Base-by-base conservation (phyloP, 2,329 filamentous ascomycete species). In the Tolypocladium ovalisporum region DNA sequence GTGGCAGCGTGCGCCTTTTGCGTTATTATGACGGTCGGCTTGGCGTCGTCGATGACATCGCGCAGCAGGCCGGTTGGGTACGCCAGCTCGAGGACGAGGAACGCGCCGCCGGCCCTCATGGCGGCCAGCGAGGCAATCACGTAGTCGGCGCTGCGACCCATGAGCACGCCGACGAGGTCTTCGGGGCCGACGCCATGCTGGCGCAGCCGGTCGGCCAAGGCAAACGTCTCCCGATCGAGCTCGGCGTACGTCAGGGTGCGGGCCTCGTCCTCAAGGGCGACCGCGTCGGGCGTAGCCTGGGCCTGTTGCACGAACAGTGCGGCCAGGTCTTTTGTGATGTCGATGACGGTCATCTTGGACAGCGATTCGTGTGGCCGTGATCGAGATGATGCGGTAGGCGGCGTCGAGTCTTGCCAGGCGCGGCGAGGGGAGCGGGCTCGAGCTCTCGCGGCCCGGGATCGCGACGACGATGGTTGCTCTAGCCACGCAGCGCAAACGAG, bases 91-190 rank as follows among this genome's bases (percentile, higher is more conserved):
- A 93, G 81, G 2, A 92, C 88, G 6, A 93, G 77, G 67, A 91
- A 93, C 1, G 89, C 89, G 56, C 89, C 89, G 55, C 88, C 89
- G 2, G 89, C 88, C 59, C 87, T 83, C 42, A 92, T 79, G n/a
- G 87, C 84, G 32, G 89, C 89, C 55, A 93, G 76, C 66, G 86
- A 90, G 19, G 88, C 85, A 70, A 92, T 85, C 60, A 93, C 86
- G 71, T 92, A 90, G 71, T 90, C 81, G 54, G 87, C 87, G 68
- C 87, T 89, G 56, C 88, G 84, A 57, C 84, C 85, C 67, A 92
- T 79, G 55, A 92, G 78, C 47, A 93, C 84, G 56, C 89, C 89
- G 36, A 92, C 88, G 22, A 90, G 79, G 62, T 79, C 80, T 70
- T 93, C 88, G 59, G 88, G 85, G 57, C 83, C 80, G 56, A 92